Evolutionary conservation across 176 grass and related monocot genomes (phyloP), one percentile per base, ranked within the genome.

Genomic region (Cenchrus fungigraminus): DNA sequence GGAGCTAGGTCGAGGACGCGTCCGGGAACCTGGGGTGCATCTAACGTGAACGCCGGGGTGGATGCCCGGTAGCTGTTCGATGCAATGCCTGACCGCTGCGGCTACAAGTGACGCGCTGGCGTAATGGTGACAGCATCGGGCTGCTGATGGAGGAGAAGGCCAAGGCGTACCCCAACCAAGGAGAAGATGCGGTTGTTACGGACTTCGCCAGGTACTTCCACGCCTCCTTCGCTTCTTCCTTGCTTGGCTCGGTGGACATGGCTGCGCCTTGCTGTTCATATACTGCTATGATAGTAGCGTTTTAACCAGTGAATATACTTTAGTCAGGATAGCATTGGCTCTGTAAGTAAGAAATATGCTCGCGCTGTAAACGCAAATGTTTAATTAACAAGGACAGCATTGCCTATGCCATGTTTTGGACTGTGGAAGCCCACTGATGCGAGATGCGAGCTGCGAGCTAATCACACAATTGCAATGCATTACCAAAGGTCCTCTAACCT

Each of bases 201-300:
- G 55, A 9, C 47, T 79, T 17, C 22, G 12, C 2, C 66, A 86
- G 74, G 65, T 86, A 86, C 13, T 71, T 79, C 43, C 61, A 51
- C 16, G 77, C 25, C 44, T 65, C 77, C 12, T 17, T 32, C 44
- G 4, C 47, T 32, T 64, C 59, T 79, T 31, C 47, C 44, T 17
- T 74, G 71, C 71, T 31, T 12, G 3, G 49, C 71, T 31, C 12
- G 1, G 46, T 6, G 12, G 8, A 22, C 44, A 50, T 25, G 25
- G 25, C 25, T 25, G 25, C 25, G 25, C 25, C 25, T 25, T 25
- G 25, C 25, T 25, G 25, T 25, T 25, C 25, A 25, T 25, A 25
- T 25, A 25, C 25, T 25, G 25, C 25, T 25, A 25, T 25, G 25
- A 25, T 25, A 25, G 25, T 25, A 25, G 25, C 25, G 25, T 25